These are phyloP conservation scores for Rhexocercosporidium sp. DNA, from an alignment of 2,329 filamentous ascomycete genomes.

Conservation along the genomic window DNA sequence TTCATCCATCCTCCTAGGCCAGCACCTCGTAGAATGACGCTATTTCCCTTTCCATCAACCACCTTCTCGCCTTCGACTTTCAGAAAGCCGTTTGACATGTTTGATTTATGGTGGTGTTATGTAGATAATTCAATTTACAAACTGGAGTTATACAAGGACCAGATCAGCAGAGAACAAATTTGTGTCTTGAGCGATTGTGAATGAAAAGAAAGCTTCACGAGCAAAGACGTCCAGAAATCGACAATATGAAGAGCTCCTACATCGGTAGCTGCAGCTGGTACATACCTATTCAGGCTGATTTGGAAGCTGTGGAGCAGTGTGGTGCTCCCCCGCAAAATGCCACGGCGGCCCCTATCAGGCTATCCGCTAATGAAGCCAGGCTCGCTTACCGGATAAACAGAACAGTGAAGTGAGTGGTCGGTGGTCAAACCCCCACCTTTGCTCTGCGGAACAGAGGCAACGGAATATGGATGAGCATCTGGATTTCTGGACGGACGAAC, in stretches of 20 bases:
- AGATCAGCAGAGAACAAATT: neutral
- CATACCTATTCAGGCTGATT: slow-evolving; percentile 5
- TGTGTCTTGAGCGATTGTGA: neutral
- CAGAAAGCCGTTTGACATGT: slow-evolving; percentile 41
- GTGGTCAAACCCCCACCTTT: slow-evolving; percentile 1
- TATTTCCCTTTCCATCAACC: slow-evolving; percentile 43
- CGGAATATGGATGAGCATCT: neutral
- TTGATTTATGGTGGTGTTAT: neutral
- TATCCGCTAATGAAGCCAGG: slow-evolving; percentile 8
- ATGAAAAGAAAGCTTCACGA: neutral
- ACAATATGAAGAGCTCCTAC: neutral
- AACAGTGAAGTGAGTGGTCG: neutral
- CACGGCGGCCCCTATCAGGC: neutral
- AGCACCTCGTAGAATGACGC: slow-evolving; percentile 47
- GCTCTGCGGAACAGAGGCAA: neutral
- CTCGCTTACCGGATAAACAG: slow-evolving; percentile 13
- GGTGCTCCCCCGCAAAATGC: slow-evolving; percentile 2
- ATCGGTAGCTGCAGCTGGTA: neutral
- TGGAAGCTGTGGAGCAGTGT: neutral
- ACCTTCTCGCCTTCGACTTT: slow-evolving; percentile 44
- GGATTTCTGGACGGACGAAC: neutral
- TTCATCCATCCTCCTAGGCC: slow-evolving; percentile 51
- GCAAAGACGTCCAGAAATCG: neutral
- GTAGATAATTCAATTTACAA: neutral
- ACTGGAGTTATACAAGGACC: neutral